Percentiles rank a stretch among this genome's conserved stretches.
Conservation (phyloP, 148 eudicot species). For the Linanthus parryae region DNA sequence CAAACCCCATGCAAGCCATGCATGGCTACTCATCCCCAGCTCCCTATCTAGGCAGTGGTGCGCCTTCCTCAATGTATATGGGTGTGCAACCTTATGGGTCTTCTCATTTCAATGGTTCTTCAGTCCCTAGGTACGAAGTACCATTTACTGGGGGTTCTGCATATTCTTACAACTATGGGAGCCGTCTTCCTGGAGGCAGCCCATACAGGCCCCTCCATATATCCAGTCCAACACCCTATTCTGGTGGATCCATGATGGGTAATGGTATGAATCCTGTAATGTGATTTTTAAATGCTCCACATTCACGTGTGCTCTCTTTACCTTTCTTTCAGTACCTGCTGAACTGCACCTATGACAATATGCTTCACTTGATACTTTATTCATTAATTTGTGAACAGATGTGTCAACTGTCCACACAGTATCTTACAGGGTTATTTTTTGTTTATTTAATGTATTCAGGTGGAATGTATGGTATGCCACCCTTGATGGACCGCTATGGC, state of each 20-base stretch:
- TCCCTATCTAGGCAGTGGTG: slow-evolving; percentile 79
- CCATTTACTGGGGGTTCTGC: slow-evolving; percentile 78
- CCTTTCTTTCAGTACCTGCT: no score
- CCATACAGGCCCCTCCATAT: slow-evolving; percentile 74
- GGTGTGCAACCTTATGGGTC: slow-evolving; percentile 85
- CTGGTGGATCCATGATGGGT: slow-evolving; percentile 62
- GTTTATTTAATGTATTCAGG: no score
- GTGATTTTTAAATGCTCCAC: no score
- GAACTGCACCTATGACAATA: no score
- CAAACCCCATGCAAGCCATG: slow-evolving; percentile 57
- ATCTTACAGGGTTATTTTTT: no score
- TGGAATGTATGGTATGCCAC: slow-evolving; percentile 85
- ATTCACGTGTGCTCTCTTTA: no score
- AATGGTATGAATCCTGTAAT: slow-evolving; percentile 45
- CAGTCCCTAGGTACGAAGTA: slow-evolving; percentile 72
- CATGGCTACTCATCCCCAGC: slow-evolving; percentile 59
- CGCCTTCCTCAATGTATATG: slow-evolving; percentile 67
- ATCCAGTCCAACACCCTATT: slow-evolving; percentile 68
- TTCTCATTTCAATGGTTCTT: slow-evolving; percentile 66
- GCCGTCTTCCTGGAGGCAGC: slow-evolving; percentile 80
- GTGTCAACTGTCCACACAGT: no score
- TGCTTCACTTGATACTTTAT: no score
- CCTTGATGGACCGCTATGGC: slow-evolving; percentile 85
- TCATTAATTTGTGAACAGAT: no score
- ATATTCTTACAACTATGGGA: slow-evolving; percentile 62